These are phyloP conservation scores for Boechera retrofracta DNA, from an alignment of 345 rosid species.

Conservation along the genomic window DNA sequence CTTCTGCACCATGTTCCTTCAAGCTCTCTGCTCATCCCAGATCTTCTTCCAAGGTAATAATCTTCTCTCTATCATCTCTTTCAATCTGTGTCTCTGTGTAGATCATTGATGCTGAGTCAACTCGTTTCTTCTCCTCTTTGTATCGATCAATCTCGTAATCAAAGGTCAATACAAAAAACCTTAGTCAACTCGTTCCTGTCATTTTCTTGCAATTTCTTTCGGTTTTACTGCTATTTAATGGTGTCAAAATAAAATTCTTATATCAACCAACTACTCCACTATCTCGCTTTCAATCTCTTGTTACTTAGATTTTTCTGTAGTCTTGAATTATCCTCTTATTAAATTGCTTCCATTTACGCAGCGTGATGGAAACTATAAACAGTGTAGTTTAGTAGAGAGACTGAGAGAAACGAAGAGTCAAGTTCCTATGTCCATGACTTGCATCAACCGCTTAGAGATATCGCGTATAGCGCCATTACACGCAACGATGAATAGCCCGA, in stretches of 20 bases:
- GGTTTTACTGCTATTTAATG: background rate
- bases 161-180: no score
- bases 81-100: background rate
- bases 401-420: conserved; percentile 20
- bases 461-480: conserved; percentile 44
- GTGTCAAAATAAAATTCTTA: background rate
- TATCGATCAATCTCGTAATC: background rate
- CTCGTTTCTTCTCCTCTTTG: background rate
- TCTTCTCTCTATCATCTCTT: conserved; percentile 15
- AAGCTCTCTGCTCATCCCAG: conserved; percentile 38
- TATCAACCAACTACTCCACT: background rate
- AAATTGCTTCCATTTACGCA: conserved; percentile 5
- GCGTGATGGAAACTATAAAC: conserved; percentile 33
- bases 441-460: conserved; percentile 26
- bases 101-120: background rate
- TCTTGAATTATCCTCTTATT: background rate
- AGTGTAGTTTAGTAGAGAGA: conserved; percentile 15
- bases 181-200: background rate
- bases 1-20: conserved; percentile 39
- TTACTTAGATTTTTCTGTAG: background rate
- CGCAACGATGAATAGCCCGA: conserved; percentile 70
- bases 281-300: background rate
- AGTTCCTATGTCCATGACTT: conserved; percentile 38
- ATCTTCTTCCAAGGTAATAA: conserved; percentile 43
- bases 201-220: background rate